Base-by-base conservation (phyloP, 2,329 filamentous ascomycete species). In the Fusarium cyanostomum region DNA sequence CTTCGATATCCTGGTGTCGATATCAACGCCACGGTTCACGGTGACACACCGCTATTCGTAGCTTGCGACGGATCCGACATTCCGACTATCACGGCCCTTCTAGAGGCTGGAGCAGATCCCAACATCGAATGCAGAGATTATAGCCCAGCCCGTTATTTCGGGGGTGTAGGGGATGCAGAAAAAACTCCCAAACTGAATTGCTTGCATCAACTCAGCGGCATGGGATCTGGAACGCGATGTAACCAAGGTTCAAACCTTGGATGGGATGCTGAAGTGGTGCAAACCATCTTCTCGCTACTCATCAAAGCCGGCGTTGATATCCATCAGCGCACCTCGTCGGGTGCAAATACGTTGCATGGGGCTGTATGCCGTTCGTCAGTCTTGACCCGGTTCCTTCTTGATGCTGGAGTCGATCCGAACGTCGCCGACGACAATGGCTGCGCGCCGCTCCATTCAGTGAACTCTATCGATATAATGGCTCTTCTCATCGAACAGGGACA, bases 71-170 rank as follows among this genome's bases (percentile, higher is more conserved):
- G 0, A 3, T 13, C 3, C 10, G 46, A 72, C 18, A 28, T 64
- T 3, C 39, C 49, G 1, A 54, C 71, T 4, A 49, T 74, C 3
- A 34, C 42, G 5, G 27, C 65, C 1, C 60, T 78, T n/a, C 43
- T 77, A 7, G 38, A 71, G 18, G 64, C 71, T 13, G 74, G 75
- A 15, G 76, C 73, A 7, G 59, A 74, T 59, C 68, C 70, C 1
- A 71, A 70, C 16, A 42, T 58, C 8, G 15, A 48, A 7, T 68
- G 60, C 44, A 46, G 49, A 7, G 12, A 46, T 8, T 42, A 56
- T 12, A 15, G 34, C 5, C 4, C 21, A 21, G 6, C 21, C 21
- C 21, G 21, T 6, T 21, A 4, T 21, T 4, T 21, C 21, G 5
- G 9, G 13, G 12, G 13, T 35, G n/a, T 15, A 35, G 8, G 10